These are phyloP conservation scores for Suillus cothurnatus DNA, from an alignment of 768 basidiomycete genomes.

Conservation along the genomic window DNA sequence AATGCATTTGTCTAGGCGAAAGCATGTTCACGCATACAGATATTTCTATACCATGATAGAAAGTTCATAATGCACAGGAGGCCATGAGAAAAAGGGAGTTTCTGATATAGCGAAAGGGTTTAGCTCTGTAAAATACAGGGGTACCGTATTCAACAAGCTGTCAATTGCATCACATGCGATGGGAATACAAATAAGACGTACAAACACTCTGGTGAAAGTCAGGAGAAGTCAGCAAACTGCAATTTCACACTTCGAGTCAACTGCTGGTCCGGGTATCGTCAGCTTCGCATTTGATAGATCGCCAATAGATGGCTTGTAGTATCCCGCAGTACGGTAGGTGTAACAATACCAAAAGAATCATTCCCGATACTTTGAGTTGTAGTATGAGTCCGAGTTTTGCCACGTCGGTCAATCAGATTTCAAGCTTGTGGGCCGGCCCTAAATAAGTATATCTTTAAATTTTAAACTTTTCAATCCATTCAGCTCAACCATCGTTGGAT, in stretches of 20 bases:
- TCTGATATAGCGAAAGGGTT: not conserved
- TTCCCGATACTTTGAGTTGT: not conserved
- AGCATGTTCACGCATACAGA: not conserved
- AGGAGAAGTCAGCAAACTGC: not conserved
- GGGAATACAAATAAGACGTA: not conserved
- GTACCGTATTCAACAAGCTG: not conserved
- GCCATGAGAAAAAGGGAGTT: not conserved
- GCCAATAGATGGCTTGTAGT: not conserved
- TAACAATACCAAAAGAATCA: not conserved
- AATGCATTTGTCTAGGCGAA: not conserved
- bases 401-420: too few relatives aligned
- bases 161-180: not conserved
- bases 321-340: not conserved
- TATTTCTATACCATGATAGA: not conserved
- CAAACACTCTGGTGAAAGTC: not conserved
- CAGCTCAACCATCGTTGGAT: not conserved
- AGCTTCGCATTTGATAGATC: not conserved
- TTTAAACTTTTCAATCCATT: slow-evolving; percentile 19
- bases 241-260: not conserved
- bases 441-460: slow-evolving; percentile 22
- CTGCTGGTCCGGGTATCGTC: not conserved
- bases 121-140: not conserved
- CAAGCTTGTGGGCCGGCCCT: slow-evolving; percentile 39
- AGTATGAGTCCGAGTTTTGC: not conserved
- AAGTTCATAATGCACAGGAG: not conserved